Base-by-base conservation (phyloP, 2,329 filamentous ascomycete genomes). In the Davidsoniella eucalypti region DNA sequence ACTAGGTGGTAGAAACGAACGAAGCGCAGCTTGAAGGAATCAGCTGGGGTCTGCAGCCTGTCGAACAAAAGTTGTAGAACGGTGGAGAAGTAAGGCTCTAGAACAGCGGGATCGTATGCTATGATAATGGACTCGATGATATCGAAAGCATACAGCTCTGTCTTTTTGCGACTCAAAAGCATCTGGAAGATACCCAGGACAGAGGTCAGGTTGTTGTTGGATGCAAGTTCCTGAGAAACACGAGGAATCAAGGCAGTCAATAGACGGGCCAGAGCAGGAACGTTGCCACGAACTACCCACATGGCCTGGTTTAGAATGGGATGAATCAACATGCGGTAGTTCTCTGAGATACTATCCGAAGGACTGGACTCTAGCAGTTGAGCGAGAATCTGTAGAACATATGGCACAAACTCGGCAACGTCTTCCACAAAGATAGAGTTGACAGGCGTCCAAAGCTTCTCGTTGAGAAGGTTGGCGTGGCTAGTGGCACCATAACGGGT, bases 161-260 rank as follows among this genome's bases (percentile, higher is more conserved):
- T 88, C 54, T 82, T 80, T 66, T 92, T 94, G 56, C 76, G 80
- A 2, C 75, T 73, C 40, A 95, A 71, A 9, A 98, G 75, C 59
- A 86, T 88, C 63, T 96, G 90, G 72, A 96, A 98, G 55, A 98
- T 92, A 52, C 87, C 86, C n/a, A 98, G 73, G 45, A 96, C 79
- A 3, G 84, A 79, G 61, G 93, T 86, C 39, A 95, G 65, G 63
- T 95, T 87, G 58, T 88, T 84, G 59, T 84, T 80, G 21, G 78
- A 73, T 16, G 84, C 68, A 57, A 98, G 87, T 41, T 78, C 73
- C 52, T 79, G 69, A 3, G 81, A 74, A 23, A 82, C 84, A 57
- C 84, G 82, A 14, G 85, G 80, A 57, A 96, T 82, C 57, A 96
- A 83, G 14, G 87, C 84, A 9, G 82, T 79, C 44, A 98, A 69